A percentile compares a stretch with the other conserved stretches of the same genome.
Evolutionary conservation across 2,329 filamentous ascomycete species (phyloP).

Genomic region (Aureobasidium sp.): DNA sequence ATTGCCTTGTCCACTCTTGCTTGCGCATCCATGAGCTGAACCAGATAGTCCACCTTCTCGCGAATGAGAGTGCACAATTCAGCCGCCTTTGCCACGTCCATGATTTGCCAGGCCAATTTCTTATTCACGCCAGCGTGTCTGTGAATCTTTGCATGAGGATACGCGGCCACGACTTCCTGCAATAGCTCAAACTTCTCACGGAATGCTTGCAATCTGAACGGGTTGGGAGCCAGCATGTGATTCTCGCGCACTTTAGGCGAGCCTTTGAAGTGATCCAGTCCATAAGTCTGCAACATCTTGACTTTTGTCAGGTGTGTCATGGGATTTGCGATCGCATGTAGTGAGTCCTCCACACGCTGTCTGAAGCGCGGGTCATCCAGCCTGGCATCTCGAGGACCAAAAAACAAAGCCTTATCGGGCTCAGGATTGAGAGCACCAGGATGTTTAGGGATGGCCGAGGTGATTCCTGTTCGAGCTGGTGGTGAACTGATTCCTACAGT

Average conservation of each 20-base stretch:
- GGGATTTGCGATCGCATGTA: conserved; percentile 42
- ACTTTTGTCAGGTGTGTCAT: conserved; percentile 33
- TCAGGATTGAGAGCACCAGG: conserved; percentile 40
- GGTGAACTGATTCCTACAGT: conserved; percentile 40
- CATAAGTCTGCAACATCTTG: conserved; percentile 41
- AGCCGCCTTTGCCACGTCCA: conserved; percentile 35
- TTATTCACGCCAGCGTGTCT: conserved; percentile 1
- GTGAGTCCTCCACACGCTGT: conserved; percentile 33
- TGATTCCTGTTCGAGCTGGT: conserved; percentile 34
- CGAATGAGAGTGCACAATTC: conserved; percentile 36
- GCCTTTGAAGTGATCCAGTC: conserved; percentile 31
- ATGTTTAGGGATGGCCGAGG: conserved; percentile 39
- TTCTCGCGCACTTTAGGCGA: conserved; percentile 39
- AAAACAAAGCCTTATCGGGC: conserved; percentile 39
- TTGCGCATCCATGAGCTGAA: conserved; percentile 37
- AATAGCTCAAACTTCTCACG: conserved; percentile 39
- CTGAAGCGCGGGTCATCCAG: conserved; percentile 36
- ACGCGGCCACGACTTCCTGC: conserved; percentile 30
- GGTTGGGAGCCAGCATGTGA: conserved; percentile 13
- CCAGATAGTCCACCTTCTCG: conserved; percentile 39
- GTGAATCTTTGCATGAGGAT: conserved; percentile 3
- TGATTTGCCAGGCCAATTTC: conserved; percentile 36
- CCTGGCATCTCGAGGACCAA: conserved; percentile 35
- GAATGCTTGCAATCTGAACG: conserved; percentile 37
- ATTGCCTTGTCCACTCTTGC: conserved; percentile 39